Evolutionary conservation across 352 stramenopile genomes (phyloP).

Genomic region (Globisporangium canariense): DNA sequence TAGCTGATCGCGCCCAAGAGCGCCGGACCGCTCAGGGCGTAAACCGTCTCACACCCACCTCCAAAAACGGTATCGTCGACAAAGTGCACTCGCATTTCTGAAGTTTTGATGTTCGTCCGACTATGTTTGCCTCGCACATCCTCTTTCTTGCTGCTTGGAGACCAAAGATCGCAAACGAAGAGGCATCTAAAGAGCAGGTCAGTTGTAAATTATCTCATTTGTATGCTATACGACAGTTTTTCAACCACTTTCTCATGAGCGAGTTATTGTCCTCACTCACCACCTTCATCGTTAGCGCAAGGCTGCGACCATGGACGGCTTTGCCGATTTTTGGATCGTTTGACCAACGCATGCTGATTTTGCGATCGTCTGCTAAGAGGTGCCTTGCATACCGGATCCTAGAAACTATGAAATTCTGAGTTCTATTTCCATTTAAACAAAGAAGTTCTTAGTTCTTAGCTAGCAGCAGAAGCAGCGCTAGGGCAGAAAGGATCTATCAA

Average conservation of each 20-base stretch:
- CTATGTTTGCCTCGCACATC: not conserved
- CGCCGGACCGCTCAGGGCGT: not conserved
- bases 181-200: not conserved
- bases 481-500: not conserved
- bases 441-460: not conserved
- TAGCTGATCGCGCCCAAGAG: not conserved
- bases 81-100: conserved; percentile 7
- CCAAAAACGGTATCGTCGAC: not conserved
- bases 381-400: no score
- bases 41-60: not conserved
- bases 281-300: not conserved
- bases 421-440: not conserved
- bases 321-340: no score
- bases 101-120: not conserved
- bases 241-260: not conserved
- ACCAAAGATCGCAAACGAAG: not conserved
- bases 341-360: no score
- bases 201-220: not conserved
- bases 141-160: not conserved
- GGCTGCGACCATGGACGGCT: no score
- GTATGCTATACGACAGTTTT: not conserved
- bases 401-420: no score
- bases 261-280: not conserved
- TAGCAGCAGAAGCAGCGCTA: not conserved
- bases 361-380: no score